Conservation (phyloP, 2,329 filamentous ascomycete genomes). For the Furcasterigmium furcatum region DNA sequence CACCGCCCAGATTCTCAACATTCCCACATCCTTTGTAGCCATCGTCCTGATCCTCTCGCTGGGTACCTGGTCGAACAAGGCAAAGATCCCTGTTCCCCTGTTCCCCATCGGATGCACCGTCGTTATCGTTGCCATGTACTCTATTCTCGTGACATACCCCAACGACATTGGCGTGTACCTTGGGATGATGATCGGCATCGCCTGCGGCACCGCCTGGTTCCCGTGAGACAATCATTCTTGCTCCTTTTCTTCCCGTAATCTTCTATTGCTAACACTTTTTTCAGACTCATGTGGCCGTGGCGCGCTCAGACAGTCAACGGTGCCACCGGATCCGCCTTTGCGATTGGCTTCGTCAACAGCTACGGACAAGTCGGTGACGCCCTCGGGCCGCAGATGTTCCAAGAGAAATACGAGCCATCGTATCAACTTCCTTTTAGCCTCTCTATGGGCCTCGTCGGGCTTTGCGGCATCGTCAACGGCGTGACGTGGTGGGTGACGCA, state of each 20-base stretch:
- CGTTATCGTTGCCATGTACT: slow-evolving; percentile 40
- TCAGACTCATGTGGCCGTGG: slow-evolving; percentile 47
- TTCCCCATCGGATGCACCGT: slow-evolving; percentile 38
- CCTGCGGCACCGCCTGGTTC: slow-evolving; percentile 38
- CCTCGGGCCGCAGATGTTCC: slow-evolving; percentile 43
- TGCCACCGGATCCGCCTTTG: slow-evolving; percentile 46
- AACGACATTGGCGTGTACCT: slow-evolving; percentile 42
- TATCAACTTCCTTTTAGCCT: slow-evolving; percentile 39
- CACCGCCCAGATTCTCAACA: slow-evolving; percentile 43
- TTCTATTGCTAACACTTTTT: not conserved
- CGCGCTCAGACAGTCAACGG: slow-evolving; percentile 41
- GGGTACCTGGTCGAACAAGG: slow-evolving; percentile 38
- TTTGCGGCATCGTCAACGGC: slow-evolving; percentile 35
- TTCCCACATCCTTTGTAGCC: slow-evolving; percentile 38
- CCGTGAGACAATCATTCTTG: slow-evolving; percentile 21
- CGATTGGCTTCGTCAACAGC: slow-evolving; percentile 46
- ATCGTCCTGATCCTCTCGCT: slow-evolving; percentile 37
- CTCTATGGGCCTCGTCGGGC: slow-evolving; percentile 39
- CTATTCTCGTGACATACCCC: slow-evolving; percentile 40
- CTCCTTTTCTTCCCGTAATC: not conserved
- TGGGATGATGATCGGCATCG: slow-evolving; percentile 40
- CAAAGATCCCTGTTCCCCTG: slow-evolving; percentile 35
- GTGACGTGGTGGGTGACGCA: slow-evolving; percentile 42
- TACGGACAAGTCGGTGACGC: slow-evolving; percentile 47
- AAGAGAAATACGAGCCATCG: slow-evolving; percentile 37